phyloP scores from a whole-genome alignment of 192 early-diverging fungal genomes.

The Rhizophagus sp. region DNA sequence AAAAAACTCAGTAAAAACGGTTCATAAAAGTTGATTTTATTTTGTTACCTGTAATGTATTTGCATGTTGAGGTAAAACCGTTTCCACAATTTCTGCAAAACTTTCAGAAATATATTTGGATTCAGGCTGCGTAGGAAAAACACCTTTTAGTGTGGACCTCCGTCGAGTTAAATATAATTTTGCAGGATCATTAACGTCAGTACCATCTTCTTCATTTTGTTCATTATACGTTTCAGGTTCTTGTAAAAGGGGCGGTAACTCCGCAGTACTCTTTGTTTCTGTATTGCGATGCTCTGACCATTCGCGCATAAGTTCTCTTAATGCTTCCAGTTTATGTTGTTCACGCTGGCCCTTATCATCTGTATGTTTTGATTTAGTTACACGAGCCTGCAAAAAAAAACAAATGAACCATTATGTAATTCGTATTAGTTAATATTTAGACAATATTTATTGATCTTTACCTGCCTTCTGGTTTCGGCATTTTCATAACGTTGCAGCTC shows the following conservation, averaged over 20 bases:
- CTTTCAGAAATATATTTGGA: slow-evolving; percentile 44
- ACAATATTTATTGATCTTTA: not conserved
- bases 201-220: not conserved
- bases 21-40: not conserved
- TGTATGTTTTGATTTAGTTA: slow-evolving; percentile 32
- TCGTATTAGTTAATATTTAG: not conserved
- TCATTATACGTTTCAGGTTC: not conserved
- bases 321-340: slow-evolving; percentile 35
- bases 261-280: slow-evolving; percentile 22
- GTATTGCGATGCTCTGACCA: slow-evolving; percentile 43
- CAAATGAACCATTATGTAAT: not conserved
- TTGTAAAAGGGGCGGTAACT: slow-evolving; percentile 19
- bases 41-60: slow-evolving; percentile 47
- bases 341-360: slow-evolving; percentile 28
- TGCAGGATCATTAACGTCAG: slow-evolving; percentile 18
- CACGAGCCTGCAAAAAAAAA: slow-evolving; percentile 31
- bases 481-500: slow-evolving; percentile 58
- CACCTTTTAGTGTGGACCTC: slow-evolving; percentile 9
- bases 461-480: slow-evolving; percentile 54
- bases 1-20: not conserved
- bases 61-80: slow-evolving; percentile 75
- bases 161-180: slow-evolving; percentile 20
- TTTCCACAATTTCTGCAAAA: slow-evolving; percentile 62
- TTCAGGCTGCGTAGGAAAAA: not conserved
- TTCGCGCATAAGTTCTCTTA: slow-evolving; percentile 43